Evolutionary conservation across 73 alveolate species (phyloP), one percentile per base, ranked within the genome.

Genomic region (Symbiodinium natans): DNA sequence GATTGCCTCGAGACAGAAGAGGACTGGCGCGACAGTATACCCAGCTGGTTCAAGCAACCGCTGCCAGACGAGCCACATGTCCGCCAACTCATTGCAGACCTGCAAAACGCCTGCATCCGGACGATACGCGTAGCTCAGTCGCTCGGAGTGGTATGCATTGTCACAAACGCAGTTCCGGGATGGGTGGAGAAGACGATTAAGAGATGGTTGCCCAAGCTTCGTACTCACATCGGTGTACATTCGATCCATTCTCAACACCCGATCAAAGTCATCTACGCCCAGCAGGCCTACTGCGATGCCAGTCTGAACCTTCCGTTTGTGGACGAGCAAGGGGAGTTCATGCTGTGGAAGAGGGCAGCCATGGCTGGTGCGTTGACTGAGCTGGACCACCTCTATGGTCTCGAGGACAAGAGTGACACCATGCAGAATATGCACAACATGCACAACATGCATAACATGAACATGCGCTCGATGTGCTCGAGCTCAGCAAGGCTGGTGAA

Each of bases 171-270:
- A 29, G 98, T 92, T 38, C 98, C 90, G 2, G 98, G 98, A 13
- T 92, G 98, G 98, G 98, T 92, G 80, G 98, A 92, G 54, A 73
- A 90, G 97, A 90, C 97, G 86, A 90, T 90, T 77, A 87, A 87
- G 84, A 56, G 95, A 63, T 88, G 95, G 95, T 40, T 88, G 74
- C 95, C 95, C n/a, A 82, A 88, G 17, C 71, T 88, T 9, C 95
- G 95, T 19, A 36, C 86, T 29, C 80, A 88, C 95, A 68, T 88
- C 21, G 95, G 95, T 2, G 73, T 83, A 13, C 84, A 80, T 40
- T 54, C 84, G 3, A 84, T 80, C 40, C 95, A 88, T 29, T 63
- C 80, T 23, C 80, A 63, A 36, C 80, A 63, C 33, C 95, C 95
- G 63, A 88, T 88, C 86, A 56, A 63, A 38, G 95, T 88, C 38